Conservation (phyloP, 2,329 filamentous ascomycete genomes). For the Alternaria alternata region DNA sequence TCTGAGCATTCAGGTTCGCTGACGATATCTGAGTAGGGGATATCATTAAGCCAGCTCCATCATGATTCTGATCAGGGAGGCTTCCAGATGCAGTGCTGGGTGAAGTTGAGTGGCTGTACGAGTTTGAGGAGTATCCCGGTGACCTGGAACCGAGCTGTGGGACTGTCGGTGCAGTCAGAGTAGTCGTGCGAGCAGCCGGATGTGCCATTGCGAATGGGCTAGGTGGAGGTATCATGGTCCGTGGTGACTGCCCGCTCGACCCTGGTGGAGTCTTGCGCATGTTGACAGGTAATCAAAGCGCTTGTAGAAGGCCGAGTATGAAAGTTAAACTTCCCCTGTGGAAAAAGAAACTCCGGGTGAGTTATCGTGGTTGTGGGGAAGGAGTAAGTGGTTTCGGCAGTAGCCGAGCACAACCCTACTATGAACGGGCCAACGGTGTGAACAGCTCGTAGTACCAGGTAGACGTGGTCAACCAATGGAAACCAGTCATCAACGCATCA, state of each 20-base stretch:
- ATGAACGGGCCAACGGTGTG: conserved; percentile 37
- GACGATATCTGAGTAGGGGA: conserved; percentile 53
- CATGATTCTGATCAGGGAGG: conserved; percentile 41
- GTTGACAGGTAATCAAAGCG: conserved; percentile 16
- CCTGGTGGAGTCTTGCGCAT: conserved; percentile 45
- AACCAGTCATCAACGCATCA: conserved; percentile 32
- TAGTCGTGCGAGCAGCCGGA: conserved; percentile 32
- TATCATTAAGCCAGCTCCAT: conserved; percentile 51
- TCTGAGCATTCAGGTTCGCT: conserved; percentile 74
- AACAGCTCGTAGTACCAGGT: conserved; percentile 25
- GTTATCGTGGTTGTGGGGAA: conserved; percentile 36
- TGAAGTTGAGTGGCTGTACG: conserved; percentile 48
- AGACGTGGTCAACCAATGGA: conserved; percentile 36
- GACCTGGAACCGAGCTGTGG: conserved; percentile 42
- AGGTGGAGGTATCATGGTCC: conserved; percentile 43
- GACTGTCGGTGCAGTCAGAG: conserved; percentile 41
- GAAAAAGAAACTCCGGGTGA: conserved; percentile 10
- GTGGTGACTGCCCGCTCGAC: conserved; percentile 45
- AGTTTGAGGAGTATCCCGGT: conserved; percentile 40
- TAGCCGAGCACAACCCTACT: conserved; percentile 44
- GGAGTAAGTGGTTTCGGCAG: conserved; percentile 40
- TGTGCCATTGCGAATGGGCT: conserved; percentile 43
- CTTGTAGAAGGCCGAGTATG: conserved; percentile 9
- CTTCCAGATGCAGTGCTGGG: conserved; percentile 47
- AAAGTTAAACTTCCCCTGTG: conserved; percentile 7